Evolutionary conservation across 768 basidiomycete species (phyloP).

Genomic region (Tricholoma saponaceum): DNA sequence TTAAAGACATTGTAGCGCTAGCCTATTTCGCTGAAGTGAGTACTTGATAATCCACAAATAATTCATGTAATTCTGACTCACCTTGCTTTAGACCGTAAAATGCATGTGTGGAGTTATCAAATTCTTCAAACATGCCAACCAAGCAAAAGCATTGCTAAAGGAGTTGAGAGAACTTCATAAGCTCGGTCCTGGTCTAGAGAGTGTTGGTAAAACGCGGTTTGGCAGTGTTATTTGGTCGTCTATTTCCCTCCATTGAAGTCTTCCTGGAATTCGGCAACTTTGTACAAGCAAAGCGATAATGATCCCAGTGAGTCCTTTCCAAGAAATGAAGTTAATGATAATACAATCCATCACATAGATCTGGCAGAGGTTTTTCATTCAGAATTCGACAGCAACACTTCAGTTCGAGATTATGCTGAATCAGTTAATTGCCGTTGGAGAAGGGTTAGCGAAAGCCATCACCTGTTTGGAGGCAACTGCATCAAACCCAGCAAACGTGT

Average conservation of each 20-base stretch:
- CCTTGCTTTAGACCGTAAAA: not conserved
- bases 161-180: not conserved
- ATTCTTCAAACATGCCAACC: not conserved
- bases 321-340: not conserved
- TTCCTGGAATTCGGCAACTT: not conserved
- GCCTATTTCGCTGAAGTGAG: not conserved
- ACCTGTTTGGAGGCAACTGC: slow-evolving; percentile 27
- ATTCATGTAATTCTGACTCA: not conserved
- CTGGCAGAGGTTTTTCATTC: slow-evolving; percentile 2
- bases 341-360: slow-evolving; percentile 2
- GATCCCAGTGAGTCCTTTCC: not conserved
- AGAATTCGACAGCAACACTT: slow-evolving; percentile 5
- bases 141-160: not conserved
- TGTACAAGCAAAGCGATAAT: not conserved
- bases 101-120: not conserved
- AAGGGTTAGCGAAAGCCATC: slow-evolving; percentile 22
- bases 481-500: slow-evolving; percentile 26
- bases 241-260: not conserved
- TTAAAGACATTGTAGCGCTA: not conserved
- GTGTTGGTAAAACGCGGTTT: not conserved
- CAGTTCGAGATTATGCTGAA: slow-evolving; percentile 20
- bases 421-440: slow-evolving; percentile 21
- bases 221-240: not conserved
- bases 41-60: not conserved
- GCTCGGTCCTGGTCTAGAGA: not conserved